Conservation (phyloP, 1,139 yeast genomes). For the Yamadazyma pseudoaaseri region DNA sequence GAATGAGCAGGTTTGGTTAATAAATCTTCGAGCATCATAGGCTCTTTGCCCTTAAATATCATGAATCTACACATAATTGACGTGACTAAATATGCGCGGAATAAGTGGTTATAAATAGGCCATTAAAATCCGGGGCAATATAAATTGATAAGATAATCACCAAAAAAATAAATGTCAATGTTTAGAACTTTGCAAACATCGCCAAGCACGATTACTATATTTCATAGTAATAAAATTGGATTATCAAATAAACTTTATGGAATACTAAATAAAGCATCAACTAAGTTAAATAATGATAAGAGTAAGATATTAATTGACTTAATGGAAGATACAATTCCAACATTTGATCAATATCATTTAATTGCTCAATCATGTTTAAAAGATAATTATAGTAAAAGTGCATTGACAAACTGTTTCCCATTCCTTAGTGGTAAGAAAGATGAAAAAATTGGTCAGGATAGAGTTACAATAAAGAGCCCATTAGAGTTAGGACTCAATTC, state of each 20-base stretch:
- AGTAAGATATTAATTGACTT: constrained; percentile 36
- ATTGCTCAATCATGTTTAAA: constrained; percentile 29
- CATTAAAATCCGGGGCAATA: constrained; percentile 9
- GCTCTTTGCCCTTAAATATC: constrained; percentile 60
- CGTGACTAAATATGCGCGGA: constrained; percentile 2
- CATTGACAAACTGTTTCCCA: constrained; percentile 36
- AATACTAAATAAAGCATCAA: constrained; percentile 31
- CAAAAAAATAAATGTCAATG: constrained; percentile 8
- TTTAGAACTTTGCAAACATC: constrained; percentile 45
- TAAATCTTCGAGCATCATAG: constrained; percentile 80
- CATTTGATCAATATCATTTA: constrained; percentile 40
- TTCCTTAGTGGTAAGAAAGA: constrained; percentile 27
- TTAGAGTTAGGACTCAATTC: constrained; percentile 21
- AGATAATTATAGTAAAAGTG: constrained; percentile 24
- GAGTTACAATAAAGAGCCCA: constrained; percentile 29
- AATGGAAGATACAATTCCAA: constrained; percentile 42
- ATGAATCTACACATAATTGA: constrained; percentile 45
- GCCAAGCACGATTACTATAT: constrained; percentile 44
- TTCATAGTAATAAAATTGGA: constrained; percentile 39
- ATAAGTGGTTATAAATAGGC: constrained; percentile 1
- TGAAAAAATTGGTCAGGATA: constrained; percentile 16
- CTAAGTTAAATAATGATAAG: constrained; percentile 24
- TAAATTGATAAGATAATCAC: not conserved
- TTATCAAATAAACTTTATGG: constrained; percentile 32
- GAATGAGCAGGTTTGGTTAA: constrained; percentile 96